These are phyloP conservation scores for Saksenaea vasiformis DNA, from an alignment of 371 early-diverging fungal genomes.

Conservation along the genomic window DNA sequence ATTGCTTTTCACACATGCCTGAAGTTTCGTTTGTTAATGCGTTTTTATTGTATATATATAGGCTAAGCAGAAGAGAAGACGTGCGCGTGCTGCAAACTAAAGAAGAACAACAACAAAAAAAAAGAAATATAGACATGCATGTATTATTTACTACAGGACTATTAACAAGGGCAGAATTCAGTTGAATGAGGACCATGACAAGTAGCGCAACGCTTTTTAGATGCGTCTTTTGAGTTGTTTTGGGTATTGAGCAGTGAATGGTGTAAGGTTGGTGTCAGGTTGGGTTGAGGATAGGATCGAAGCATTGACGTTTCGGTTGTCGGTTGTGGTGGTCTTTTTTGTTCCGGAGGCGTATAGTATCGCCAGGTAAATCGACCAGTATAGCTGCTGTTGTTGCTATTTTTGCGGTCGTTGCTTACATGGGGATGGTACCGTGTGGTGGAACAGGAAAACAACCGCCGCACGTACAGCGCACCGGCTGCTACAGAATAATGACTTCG, in stretches of 20 bases:
- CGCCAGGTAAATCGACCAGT: not conserved
- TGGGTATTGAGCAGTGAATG: not conserved
- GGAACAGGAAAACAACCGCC: not conserved
- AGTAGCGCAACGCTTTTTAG: constrained; percentile 31
- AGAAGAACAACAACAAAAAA: not conserved
- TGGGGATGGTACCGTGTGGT: not conserved
- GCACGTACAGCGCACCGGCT: not conserved
- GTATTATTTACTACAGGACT: not conserved
- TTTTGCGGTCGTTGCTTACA: not conserved
- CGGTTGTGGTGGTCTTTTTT: not conserved
- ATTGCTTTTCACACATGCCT: not conserved
- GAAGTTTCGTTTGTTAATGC: not conserved
- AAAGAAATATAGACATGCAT: not conserved
- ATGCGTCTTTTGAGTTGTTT: not conserved
- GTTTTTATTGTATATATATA: not conserved
- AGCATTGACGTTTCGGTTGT: not conserved
- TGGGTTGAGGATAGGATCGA: not conserved
- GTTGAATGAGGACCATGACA: constrained; percentile 54
- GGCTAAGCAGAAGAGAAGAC: constrained; percentile 23
- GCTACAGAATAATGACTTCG: not conserved
- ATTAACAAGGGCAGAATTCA: constrained; percentile 53
- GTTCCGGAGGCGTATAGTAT: not conserved
- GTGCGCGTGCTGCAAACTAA: constrained; percentile 10
- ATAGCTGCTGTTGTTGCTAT: not conserved
- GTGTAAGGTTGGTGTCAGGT: not conserved